Evolutionary conservation across 257 asterid species (phyloP).

Genomic region (Solanum megistacrolobum): DNA sequence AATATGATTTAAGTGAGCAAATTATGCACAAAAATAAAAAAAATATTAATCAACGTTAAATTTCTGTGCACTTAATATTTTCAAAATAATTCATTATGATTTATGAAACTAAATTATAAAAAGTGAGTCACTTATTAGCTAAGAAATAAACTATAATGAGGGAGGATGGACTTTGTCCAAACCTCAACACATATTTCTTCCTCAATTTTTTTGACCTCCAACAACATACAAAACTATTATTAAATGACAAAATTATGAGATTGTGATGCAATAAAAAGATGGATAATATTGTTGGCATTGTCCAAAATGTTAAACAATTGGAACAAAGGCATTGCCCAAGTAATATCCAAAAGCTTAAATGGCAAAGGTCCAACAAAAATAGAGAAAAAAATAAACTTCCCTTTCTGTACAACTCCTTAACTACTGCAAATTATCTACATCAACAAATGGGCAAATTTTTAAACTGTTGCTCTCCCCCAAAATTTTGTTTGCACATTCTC

Average conservation of each 20-base stretch:
- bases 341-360: not conserved
- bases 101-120: too few relatives aligned
- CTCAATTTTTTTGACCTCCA: not conserved
- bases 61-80: not conserved
- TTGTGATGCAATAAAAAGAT: not conserved
- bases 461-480: not conserved
- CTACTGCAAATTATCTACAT: not conserved
- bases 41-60: not conserved
- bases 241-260: too few relatives aligned
- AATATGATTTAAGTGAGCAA: not conserved
- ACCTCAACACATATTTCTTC: not conserved
- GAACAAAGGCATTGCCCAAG: not conserved
- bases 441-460: slow-evolving; percentile 1
- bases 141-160: too few relatives aligned
- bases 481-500: not conserved
- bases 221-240: not conserved
- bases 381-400: not conserved
- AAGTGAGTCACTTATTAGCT: too few relatives aligned
- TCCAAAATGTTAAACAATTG: not conserved
- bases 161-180: not conserved
- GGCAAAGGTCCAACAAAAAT: not conserved
- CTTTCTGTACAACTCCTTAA: not conserved
- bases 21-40: not conserved
- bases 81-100: not conserved
- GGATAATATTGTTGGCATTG: not conserved